These are phyloP conservation scores for Solanum lycopersicoides DNA, from an alignment of 257 asterid species.

Conservation along the genomic window DNA sequence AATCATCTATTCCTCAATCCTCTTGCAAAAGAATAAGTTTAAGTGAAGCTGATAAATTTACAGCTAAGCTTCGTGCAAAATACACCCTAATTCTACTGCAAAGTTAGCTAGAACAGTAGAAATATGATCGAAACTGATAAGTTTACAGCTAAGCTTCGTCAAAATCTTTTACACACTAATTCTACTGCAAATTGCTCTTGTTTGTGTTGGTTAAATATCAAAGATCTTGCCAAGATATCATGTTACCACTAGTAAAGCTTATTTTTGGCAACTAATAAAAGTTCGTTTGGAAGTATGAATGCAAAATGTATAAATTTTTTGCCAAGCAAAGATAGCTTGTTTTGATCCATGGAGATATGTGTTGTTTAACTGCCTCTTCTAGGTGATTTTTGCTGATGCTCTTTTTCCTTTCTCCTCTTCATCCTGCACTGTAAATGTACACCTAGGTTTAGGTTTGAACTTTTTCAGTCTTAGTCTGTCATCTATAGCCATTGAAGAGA, in stretches of 20 bases:
- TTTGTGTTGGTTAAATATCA: background rate
- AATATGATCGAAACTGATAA: background rate
- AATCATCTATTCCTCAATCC: background rate
- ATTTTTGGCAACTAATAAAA: background rate
- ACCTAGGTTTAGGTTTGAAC: background rate
- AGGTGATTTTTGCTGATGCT: background rate
- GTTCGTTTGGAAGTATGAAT: background rate
- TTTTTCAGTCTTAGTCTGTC: background rate
- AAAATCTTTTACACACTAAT: background rate
- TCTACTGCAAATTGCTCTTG: background rate
- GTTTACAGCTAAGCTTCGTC: background rate
- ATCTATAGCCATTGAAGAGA: background rate
- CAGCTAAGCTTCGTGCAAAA: background rate
- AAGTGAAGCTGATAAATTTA: background rate
- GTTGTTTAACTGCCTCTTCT: background rate
- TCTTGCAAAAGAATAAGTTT: background rate
- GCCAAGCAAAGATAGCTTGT: background rate
- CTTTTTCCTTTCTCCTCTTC: background rate
- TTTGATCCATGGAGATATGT: background rate
- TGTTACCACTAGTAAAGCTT: background rate
- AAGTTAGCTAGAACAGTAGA: background rate
- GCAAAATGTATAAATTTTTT: background rate
- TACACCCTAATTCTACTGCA: background rate
- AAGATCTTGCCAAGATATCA: background rate
- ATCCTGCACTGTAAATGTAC: background rate